Evolutionary conservation across 2,329 filamentous ascomycete genomes (phyloP), one percentile per base, ranked within the genome.

Genomic region (Apiospora aurea): DNA sequence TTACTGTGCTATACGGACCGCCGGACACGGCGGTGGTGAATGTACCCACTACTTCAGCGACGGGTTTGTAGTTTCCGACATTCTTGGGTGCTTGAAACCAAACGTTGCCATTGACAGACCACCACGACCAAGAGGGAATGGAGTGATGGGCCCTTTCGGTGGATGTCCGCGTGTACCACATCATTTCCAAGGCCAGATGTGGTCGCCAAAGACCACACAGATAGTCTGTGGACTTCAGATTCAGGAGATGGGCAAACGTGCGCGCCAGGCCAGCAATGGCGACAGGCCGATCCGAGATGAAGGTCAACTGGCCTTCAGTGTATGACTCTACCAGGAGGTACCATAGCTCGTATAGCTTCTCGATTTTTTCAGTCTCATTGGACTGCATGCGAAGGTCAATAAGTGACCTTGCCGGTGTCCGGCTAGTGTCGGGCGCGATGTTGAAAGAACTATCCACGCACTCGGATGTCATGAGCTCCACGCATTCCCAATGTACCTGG

Each of bases 11-110:
- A 5, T 21, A 47, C 1, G 46, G 46, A 16, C n/a, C 46, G 18
- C 18, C 46, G 1, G 3, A 3, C 46, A 7, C 8, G 18, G 18
- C 46, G 3, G 46, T 47, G 18, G 18, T 47, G 46, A 5, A 1
- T 47, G 7, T 18, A 47, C n/a, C 18, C 46, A 47, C 5, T 2
- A 21, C 46, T 21, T 47, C 18, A 5, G 18, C 16, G 5, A 47
- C 18, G 4, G 46, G 16, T 2, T 21, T n/a, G 18, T 7, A n/a
- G 5, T 21, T 21, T 16, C 1, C n/a, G 14, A 0, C 14, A 18
- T 0, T 5, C 1, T 46, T 2, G 46, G 2, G 18, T 0, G 46
- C 1, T 1, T 21, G 0, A 1, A 47, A 7, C 18, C 5, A 8
- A 21, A 21, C 46, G 7, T 21, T 4, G 46, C 46, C 46, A 21